These are phyloP conservation scores for Avicennia marina DNA, from an alignment of 257 asterid genomes.

Conservation along the genomic window DNA sequence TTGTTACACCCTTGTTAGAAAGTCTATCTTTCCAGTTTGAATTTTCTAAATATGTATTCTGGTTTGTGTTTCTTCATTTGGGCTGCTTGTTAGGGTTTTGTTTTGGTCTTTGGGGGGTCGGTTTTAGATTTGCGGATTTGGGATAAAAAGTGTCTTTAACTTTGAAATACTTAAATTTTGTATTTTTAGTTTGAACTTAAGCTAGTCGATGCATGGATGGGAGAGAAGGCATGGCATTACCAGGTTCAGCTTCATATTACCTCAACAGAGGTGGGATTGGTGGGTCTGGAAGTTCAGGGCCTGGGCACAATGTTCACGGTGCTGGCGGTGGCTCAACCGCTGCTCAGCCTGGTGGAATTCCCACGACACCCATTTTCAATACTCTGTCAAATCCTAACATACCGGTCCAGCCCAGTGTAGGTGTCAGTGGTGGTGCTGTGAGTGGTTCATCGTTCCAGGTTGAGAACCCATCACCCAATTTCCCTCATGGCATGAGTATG, in stretches of 20 bases:
- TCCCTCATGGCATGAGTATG: constrained; percentile 40
- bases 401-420: constrained; percentile 48
- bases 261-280: constrained; percentile 57
- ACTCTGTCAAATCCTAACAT: constrained; percentile 46
- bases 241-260: constrained; percentile 62
- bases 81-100: constrained; percentile 16
- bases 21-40: neutral
- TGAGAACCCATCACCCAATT: constrained; percentile 57
- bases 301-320: constrained; percentile 22
- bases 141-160: neutral
- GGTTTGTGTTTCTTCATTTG: constrained; percentile 5
- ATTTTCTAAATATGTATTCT: constrained; percentile 17
- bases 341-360: constrained; percentile 29
- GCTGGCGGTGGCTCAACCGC: constrained; percentile 29
- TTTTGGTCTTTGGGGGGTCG: constrained; percentile 16
- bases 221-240: constrained; percentile 60
- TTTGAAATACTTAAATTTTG: constrained; percentile 3
- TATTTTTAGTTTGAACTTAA: constrained; percentile 3
- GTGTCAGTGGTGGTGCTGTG: constrained; percentile 30
- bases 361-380: constrained; percentile 46
- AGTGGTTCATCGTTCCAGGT: constrained; percentile 51
- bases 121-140: constrained; percentile 29
- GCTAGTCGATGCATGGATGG: constrained; percentile 64
- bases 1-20: too few species aligned
- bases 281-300: constrained; percentile 39